Percentiles rank a stretch among this genome's conserved stretches.
Conservation (phyloP, 2,329 filamentous ascomycete genomes). For the Endothia cerciana region DNA sequence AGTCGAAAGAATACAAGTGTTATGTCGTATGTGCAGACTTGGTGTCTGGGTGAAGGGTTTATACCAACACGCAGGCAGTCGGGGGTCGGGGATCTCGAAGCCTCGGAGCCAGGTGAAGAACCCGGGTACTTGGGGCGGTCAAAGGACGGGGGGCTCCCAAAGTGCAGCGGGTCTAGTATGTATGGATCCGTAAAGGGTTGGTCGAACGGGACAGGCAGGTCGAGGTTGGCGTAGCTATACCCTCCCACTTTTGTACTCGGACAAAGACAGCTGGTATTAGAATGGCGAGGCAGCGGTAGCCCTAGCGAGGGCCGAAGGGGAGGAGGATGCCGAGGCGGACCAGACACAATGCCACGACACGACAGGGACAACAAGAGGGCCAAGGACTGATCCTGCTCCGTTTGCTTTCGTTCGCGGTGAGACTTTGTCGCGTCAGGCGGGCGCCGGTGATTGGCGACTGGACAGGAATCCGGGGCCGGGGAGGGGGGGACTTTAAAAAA, state of each 20-base stretch:
- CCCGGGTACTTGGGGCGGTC: conserved; percentile 24
- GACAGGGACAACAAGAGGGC: conserved; percentile 14
- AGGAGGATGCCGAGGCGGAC: conserved; percentile 20
- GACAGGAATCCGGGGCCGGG: conserved; percentile 15
- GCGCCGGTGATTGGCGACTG: conserved; percentile 1
- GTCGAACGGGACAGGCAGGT: conserved; percentile 17
- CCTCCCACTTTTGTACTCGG: conserved; percentile 21
- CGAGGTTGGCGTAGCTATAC: conserved; percentile 13
- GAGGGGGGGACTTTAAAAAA: conserved; percentile 12
- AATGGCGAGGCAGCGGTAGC: conserved; percentile 22
- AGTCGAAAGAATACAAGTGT: conserved; percentile 27
- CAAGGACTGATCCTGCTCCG: conserved; percentile 10
- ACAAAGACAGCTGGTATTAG: conserved; percentile 28
- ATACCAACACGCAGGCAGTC: conserved; percentile 20
- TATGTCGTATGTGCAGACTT: conserved; percentile 27
- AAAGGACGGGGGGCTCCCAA: conserved; percentile 27
- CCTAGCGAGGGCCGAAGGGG: conserved; percentile 15
- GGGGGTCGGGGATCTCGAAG: conserved; percentile 17
- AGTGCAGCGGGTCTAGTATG: conserved; percentile 23
- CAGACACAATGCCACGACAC: conserved; percentile 25
- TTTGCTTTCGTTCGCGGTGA: conserved; percentile 12
- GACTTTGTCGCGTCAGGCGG: conserved; percentile 18
- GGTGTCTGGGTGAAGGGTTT: conserved; percentile 13
- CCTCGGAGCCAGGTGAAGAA: conserved; percentile 15
- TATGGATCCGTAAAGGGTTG: conserved; percentile 19